phyloP scores from a whole-genome alignment of 179 eudicot genomes.

The Silene noctiflora region DNA sequence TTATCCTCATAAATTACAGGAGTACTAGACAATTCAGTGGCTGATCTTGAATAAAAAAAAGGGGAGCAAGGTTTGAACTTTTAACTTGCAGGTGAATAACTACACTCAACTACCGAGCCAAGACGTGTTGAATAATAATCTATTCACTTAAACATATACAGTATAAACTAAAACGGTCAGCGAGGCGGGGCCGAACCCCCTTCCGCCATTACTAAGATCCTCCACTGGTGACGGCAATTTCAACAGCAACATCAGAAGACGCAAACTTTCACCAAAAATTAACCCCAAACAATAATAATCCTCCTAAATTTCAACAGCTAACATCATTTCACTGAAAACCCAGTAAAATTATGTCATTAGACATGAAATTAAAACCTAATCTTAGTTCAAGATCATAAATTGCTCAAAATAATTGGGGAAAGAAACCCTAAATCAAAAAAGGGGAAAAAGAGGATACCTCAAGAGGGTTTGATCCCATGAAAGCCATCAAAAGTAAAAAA shows the following conservation, averaged over 20 bases:
- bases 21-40: no score
- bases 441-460: slow-evolving; percentile 23
- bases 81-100: no score
- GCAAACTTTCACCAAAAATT: not conserved
- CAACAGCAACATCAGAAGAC: not conserved
- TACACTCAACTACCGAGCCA: no score
- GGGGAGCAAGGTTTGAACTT: no score
- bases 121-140: no score
- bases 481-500: slow-evolving; percentile 15
- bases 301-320: not conserved
- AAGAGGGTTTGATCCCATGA: slow-evolving; percentile 28
- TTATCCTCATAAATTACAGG: no score
- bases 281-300: not conserved
- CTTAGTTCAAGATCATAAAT: not conserved
- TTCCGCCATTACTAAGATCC: no score
- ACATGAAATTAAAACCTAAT: not conserved
- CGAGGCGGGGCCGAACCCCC: no score
- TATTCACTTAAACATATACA: no score
- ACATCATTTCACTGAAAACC: not conserved
- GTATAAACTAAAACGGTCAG: no score
- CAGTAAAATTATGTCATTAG: not conserved
- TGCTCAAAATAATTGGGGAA: not conserved
- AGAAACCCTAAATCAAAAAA: slow-evolving; percentile 10
- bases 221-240: not conserved
- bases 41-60: no score